Evolutionary conservation across 208 protist genomes (phyloP).

Genomic region (Leishmania mexicana): DNA sequence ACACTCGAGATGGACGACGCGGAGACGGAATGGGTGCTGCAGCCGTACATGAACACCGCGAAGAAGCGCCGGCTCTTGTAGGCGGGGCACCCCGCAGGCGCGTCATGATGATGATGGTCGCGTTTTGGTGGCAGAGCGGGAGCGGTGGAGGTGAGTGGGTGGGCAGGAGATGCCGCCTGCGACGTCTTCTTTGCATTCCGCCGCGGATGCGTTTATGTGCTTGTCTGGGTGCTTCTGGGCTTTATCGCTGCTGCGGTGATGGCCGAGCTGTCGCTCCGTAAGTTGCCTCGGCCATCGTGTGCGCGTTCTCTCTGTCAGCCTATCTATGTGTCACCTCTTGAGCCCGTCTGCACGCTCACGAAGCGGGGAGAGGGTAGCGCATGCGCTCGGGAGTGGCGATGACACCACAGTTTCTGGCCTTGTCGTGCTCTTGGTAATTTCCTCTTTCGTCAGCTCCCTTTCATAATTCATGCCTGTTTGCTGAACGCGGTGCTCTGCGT

Average conservation of each 20-base stretch:
- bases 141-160: background rate
- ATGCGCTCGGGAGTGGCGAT: background rate
- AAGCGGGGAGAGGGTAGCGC: background rate
- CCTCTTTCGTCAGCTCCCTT: background rate
- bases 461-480: background rate
- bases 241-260: background rate
- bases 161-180: background rate
- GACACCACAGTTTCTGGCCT: background rate
- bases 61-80: constrained; percentile 93
- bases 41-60: constrained; percentile 98
- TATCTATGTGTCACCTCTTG: background rate
- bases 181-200: background rate
- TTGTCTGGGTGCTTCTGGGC: background rate
- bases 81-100: background rate
- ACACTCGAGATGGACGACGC: constrained; percentile 96
- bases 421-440: background rate
- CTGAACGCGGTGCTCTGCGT: background rate
- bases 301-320: background rate
- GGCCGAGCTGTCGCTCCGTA: background rate
- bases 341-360: background rate
- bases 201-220: background rate
- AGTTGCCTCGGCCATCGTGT: background rate
- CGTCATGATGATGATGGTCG: background rate
- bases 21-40: constrained; percentile 98
- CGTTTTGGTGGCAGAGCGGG: background rate